Evolutionary conservation across 805 yeast species (phyloP), one percentile per base, ranked within the genome.

Genomic region (Barnettozyma siamensis): DNA sequence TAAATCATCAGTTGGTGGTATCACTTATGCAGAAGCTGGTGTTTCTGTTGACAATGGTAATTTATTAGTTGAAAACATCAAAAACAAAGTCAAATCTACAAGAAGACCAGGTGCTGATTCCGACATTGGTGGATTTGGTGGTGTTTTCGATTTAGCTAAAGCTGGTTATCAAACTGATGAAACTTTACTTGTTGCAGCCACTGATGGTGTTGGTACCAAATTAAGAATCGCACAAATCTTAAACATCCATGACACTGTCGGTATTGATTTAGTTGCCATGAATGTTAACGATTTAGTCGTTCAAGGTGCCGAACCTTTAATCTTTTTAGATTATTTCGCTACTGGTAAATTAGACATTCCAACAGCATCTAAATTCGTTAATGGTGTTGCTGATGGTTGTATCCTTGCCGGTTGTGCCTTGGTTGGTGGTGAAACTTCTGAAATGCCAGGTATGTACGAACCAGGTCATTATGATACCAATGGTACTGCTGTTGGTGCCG

Each of bases 161-260:
- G 95, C 95, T 34, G 98, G 98, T 7, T 93, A 81, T 66, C 62
- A 65, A 35, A 76, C 88, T 17, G 78, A 75, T 49, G 80, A 83
- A 43, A 80, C 88, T n/a, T 65, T 93, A 42, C 70, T 93, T 44
- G 98, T 93, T 32, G 96, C 93, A 45, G 98, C 99, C 45, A 93
- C 99, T 35, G 99, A 93, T 66, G 99, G 99, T 66, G 98, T 93
- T 44, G 99, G 99, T 51, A 91, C 99, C 46, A 93, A 93, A 67
- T 77, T 93, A 51, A 80, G 88, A 72, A 80, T 94, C 60, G 99
- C 98, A 1, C 98, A 93, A 69, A 78, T 78, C 50, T 73, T 89
- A 67, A 71, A 82, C 54, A 85, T 84, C 43, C 98, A 94, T 60
- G 80, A 88, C 61, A 91, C 99, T n/a, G 99, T 93, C 33, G 99